Conservation (phyloP, 805 yeast species). For the Nakazawaea pomicola region DNA sequence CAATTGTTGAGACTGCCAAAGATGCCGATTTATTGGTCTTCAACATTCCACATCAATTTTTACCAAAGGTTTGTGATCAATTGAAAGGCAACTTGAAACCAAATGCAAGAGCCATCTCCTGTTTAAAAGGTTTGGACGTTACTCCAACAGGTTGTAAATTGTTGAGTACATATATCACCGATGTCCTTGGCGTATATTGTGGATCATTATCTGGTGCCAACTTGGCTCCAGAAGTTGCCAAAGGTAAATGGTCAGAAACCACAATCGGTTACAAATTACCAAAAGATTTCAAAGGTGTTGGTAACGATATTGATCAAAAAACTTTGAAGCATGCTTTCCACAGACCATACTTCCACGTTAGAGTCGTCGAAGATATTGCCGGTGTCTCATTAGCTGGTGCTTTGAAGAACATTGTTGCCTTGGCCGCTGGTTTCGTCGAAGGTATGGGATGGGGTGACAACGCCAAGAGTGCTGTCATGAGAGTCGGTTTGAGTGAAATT, state of each 20-base stretch:
- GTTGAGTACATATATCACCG: conserved; percentile 73
- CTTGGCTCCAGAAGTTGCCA: conserved; percentile 95
- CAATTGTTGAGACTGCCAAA: conserved; percentile 65
- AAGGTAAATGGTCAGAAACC: conserved; percentile 94
- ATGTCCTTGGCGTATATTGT: conserved; percentile 80
- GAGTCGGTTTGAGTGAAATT: conserved; percentile 90
- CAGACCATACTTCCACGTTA: conserved; percentile 96
- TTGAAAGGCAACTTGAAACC: conserved; percentile 72
- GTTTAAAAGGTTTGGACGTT: conserved; percentile 93
- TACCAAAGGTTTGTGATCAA: conserved; percentile 70
- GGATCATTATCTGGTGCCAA: conserved; percentile 98
- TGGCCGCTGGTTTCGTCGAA: conserved; percentile 95
- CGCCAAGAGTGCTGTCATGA: conserved; percentile 96
- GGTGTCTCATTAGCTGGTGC: conserved; percentile 98
- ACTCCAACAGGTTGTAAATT: conserved; percentile 79
- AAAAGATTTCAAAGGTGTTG: conserved; percentile 58
- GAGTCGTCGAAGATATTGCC: conserved; percentile 87
- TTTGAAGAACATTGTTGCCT: conserved; percentile 90
- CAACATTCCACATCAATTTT: conserved; percentile 96
- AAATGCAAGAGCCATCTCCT: conserved; percentile 81
- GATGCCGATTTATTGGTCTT: conserved; percentile 86
- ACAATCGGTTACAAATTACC: conserved; percentile 89
- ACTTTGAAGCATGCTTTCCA: conserved; percentile 84
- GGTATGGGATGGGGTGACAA: conserved; percentile 99
- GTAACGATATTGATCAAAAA: conserved; percentile 65